A percentile compares a stretch with the other conserved stretches of the same genome.
These are phyloP conservation scores for Colletotrichum coccodes DNA, from an alignment of 2,329 filamentous ascomycete genomes.

Conservation along the genomic window DNA sequence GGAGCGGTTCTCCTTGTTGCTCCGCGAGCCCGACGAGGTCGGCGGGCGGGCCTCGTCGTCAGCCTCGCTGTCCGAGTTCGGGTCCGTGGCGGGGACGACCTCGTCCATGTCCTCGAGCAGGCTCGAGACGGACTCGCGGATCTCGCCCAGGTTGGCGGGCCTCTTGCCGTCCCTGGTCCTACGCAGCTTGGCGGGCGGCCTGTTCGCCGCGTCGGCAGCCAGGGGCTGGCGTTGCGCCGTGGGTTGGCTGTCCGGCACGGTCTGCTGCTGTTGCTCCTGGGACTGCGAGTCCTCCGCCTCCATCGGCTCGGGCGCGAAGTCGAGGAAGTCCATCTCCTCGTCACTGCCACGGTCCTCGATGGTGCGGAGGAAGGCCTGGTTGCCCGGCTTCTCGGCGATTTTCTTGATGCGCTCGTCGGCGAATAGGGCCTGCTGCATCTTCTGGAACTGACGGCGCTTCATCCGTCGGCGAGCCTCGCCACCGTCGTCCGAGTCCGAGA, in stretches of 20 bases:
- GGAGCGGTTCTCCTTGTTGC: slow-evolving; percentile 61
- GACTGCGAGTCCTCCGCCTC: slow-evolving; percentile 48
- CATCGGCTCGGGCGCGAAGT: slow-evolving; percentile 48
- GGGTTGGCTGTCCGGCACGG: slow-evolving; percentile 64
- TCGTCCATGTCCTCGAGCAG: slow-evolving; percentile 78
- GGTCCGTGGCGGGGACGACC: slow-evolving; percentile 57
- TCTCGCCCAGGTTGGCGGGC: slow-evolving; percentile 80
- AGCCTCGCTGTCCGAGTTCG: slow-evolving; percentile 60
- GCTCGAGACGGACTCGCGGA: slow-evolving; percentile 84
- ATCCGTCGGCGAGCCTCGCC: slow-evolving; percentile 79
- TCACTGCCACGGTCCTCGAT: slow-evolving; percentile 85
- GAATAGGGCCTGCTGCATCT: slow-evolving; percentile 89
- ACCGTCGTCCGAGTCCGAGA: slow-evolving; percentile 92
- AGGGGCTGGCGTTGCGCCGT: slow-evolving; percentile 42
- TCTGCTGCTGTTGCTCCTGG: slow-evolving; percentile 42
- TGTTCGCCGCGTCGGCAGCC: slow-evolving; percentile 51
- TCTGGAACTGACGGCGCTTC: slow-evolving; percentile 88
- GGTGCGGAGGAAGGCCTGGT: slow-evolving; percentile 87
- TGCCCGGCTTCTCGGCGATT: slow-evolving; percentile 89
- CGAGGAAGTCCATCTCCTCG: slow-evolving; percentile 81
- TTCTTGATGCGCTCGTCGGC: slow-evolving; percentile 91
- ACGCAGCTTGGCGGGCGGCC: slow-evolving; percentile 69
- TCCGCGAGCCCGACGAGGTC: slow-evolving; percentile 36
- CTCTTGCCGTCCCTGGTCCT: slow-evolving; percentile 72
- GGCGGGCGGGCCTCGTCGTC: slow-evolving; percentile 57